Conservation (phyloP, 257 asterid genomes). For the Paraleonurus japonicus region DNA sequence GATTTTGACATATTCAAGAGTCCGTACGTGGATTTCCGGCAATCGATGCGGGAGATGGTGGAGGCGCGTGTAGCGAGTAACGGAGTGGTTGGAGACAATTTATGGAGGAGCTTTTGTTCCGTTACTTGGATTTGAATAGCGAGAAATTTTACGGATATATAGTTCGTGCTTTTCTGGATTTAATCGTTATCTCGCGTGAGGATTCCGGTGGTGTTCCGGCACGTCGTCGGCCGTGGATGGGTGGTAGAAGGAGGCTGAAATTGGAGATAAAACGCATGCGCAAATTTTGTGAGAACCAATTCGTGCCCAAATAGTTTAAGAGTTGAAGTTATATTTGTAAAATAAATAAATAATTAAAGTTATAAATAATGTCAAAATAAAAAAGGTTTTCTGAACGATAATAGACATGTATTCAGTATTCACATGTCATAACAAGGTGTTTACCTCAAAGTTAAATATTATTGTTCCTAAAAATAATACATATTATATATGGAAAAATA, state of each 20-base stretch:
- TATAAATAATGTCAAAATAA: too few species aligned
- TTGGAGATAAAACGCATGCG: conserved; percentile 12
- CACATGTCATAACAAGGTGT: too few species aligned
- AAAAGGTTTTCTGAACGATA: too few species aligned
- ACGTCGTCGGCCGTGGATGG: conserved; percentile 17
- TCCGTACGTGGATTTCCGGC: conserved; percentile 44
- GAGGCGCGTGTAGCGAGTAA: conserved; percentile 40
- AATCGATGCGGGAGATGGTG: conserved; percentile 52
- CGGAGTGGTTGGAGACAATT: conserved; percentile 63
- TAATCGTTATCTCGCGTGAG: conserved; percentile 40
- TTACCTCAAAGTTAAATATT: too few species aligned
- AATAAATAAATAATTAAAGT: too few species aligned
- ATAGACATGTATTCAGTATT: too few species aligned
- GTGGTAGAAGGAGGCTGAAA: conserved; percentile 18
- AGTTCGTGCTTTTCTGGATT: conserved; percentile 61
- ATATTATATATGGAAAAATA: too few species aligned
- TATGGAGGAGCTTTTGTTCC: conserved; percentile 70
- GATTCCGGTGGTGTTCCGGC: conserved; percentile 33
- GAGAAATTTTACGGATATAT: conserved; percentile 46
- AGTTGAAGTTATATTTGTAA: too few species aligned
- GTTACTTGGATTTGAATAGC: conserved; percentile 62
- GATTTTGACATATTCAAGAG: conserved; percentile 34
- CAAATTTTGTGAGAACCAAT: not conserved
- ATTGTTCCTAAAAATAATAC: too few species aligned
- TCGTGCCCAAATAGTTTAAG: not conserved